Evolutionary conservation across 2,329 filamentous ascomycete genomes (phyloP).

Genomic region (Arachnomyces sp.): DNA sequence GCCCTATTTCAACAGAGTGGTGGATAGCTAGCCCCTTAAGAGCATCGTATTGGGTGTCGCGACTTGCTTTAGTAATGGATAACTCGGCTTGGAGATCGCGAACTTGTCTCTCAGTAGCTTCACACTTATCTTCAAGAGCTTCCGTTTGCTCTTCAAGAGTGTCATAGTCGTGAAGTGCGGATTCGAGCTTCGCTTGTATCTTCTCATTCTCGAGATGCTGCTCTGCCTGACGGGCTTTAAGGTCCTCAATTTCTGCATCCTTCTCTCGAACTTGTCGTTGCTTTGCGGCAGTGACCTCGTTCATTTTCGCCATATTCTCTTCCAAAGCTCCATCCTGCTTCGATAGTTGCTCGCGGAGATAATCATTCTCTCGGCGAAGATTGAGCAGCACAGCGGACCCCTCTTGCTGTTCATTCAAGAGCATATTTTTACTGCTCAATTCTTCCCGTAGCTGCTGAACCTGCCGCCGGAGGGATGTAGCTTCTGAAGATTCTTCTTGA

Average conservation of each 20-base stretch:
- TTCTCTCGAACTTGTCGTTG: constrained; percentile 29
- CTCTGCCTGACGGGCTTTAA: constrained; percentile 28
- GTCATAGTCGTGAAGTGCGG: constrained; percentile 25
- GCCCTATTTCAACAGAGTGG: constrained; percentile 23
- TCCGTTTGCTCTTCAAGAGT: constrained; percentile 27
- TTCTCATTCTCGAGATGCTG: constrained; percentile 28
- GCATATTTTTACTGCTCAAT: background rate
- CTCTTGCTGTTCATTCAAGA: constrained; percentile 1
- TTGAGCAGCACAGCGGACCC: background rate
- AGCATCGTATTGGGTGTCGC: constrained; percentile 29
- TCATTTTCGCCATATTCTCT: constrained; percentile 24
- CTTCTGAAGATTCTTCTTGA: constrained; percentile 16
- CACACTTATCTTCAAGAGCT: constrained; percentile 26
- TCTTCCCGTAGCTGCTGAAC: constrained; percentile 6
- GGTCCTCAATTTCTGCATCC: constrained; percentile 27
- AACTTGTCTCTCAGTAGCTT: constrained; percentile 31
- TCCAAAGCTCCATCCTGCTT: constrained; percentile 28
- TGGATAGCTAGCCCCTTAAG: constrained; percentile 30
- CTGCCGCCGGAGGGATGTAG: constrained; percentile 13
- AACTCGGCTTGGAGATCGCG: constrained; percentile 29
- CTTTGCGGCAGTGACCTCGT: constrained; percentile 24
- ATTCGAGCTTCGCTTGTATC: constrained; percentile 27
- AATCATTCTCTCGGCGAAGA: constrained; percentile 12
- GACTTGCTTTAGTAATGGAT: constrained; percentile 26
- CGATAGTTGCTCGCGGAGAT: constrained; percentile 25